Evolutionary conservation across 768 basidiomycete genomes (phyloP).

Genomic region (Macrolepiota albuminosa): DNA sequence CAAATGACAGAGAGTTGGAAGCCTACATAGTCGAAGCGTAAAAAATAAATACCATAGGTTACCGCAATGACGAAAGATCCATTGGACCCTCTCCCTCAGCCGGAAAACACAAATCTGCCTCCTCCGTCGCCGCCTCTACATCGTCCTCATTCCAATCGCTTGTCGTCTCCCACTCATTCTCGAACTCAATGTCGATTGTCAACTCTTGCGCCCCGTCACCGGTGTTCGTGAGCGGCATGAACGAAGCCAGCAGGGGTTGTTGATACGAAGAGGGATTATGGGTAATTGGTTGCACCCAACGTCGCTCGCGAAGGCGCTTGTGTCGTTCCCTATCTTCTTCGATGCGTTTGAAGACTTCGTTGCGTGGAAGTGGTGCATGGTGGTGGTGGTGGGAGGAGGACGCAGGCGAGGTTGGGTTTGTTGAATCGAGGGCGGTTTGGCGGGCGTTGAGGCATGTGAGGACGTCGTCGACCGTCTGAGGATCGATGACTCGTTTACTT

Average conservation of each 20-base stretch:
- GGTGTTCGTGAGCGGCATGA: slow-evolving; percentile 52
- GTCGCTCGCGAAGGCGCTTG: slow-evolving; percentile 83
- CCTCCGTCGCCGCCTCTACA: slow-evolving; percentile 68
- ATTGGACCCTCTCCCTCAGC: slow-evolving; percentile 38
- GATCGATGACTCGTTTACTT: too few species aligned
- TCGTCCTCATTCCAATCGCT: slow-evolving; percentile 92
- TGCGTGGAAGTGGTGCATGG: slow-evolving; percentile 41
- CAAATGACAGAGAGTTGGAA: too few species aligned
- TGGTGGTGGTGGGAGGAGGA: slow-evolving; percentile 19
- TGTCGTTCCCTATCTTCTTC: slow-evolving; percentile 92
- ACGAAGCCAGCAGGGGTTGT: slow-evolving; percentile 47
- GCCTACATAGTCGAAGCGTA: background rate
- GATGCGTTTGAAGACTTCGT: slow-evolving; percentile 80
- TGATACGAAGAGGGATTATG: slow-evolving; percentile 42
- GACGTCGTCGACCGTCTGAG: too few species aligned
- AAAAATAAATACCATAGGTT: background rate
- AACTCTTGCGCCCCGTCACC: slow-evolving; percentile 54
- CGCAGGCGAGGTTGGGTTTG: background rate
- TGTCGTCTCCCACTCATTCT: slow-evolving; percentile 86
- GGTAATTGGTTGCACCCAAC: slow-evolving; percentile 83
- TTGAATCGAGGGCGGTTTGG: slow-evolving; percentile 11
- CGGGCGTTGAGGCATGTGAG: slow-evolving; percentile 59
- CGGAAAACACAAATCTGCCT: slow-evolving; percentile 68
- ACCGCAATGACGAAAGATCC: slow-evolving; percentile 31
- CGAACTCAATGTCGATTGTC: slow-evolving; percentile 77